Evolutionary conservation across 768 basidiomycete species (phyloP).

Genomic region (Termitomyces sp.): DNA sequence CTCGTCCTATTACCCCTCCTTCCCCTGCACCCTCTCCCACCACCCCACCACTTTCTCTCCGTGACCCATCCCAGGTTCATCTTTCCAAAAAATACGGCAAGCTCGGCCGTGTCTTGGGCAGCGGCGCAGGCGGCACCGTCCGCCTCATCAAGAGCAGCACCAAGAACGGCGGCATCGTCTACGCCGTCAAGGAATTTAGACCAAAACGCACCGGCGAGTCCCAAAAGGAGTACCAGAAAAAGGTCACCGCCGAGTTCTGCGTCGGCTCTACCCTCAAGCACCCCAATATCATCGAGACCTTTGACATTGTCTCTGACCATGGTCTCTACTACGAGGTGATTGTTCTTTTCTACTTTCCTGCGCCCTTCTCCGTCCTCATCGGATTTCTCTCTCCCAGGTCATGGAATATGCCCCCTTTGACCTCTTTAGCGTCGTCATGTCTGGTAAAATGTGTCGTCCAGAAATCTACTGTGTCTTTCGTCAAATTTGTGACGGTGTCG

Average conservation of each 20-base stretch:
- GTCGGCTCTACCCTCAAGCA: slow-evolving; percentile 94
- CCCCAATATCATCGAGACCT: slow-evolving; percentile 93
- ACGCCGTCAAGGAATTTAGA: slow-evolving; percentile 97
- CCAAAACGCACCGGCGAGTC: slow-evolving; percentile 84
- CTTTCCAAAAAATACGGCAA: slow-evolving; percentile 99
- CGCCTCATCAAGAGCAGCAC: slow-evolving; percentile 83
- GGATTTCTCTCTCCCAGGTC: slow-evolving; percentile 49
- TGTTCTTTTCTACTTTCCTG: slow-evolving; percentile 5
- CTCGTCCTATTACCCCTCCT: slow-evolving; percentile 23
- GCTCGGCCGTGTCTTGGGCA: slow-evolving; percentile 93
- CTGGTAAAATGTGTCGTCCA: slow-evolving; percentile 95
- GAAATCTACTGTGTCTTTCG: slow-evolving; percentile 99
- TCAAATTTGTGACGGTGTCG: slow-evolving; percentile 96
- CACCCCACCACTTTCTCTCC: slow-evolving; percentile 8
- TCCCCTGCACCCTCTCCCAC: slow-evolving; percentile 17
- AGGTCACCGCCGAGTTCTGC: slow-evolving; percentile 98
- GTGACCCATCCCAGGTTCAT: slow-evolving; percentile 53
- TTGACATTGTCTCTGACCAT: slow-evolving; percentile 96
- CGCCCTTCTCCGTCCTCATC: slow-evolving; percentile 3
- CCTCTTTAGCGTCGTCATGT: slow-evolving; percentile 99
- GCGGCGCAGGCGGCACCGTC: slow-evolving; percentile 97
- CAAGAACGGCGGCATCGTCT: slow-evolving; percentile 81
- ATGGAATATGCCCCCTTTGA: slow-evolving; percentile 99
- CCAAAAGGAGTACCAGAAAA: slow-evolving; percentile 98
- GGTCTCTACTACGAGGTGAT: slow-evolving; percentile 97